Evolutionary conservation across 768 basidiomycete genomes (phyloP).

Genomic region (Gymnopilus dilepis): DNA sequence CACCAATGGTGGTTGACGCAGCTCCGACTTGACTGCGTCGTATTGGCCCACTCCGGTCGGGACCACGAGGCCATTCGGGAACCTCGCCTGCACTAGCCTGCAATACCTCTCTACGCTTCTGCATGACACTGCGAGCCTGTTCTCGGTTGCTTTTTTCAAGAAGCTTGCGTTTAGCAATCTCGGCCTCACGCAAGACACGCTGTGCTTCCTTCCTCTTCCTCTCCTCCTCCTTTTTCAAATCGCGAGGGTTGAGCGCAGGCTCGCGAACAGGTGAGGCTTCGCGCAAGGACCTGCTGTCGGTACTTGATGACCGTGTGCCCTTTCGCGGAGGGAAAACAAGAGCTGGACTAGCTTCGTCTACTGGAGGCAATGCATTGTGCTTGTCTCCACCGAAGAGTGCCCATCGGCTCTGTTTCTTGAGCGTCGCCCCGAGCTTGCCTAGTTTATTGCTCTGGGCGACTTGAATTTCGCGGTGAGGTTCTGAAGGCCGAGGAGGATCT

Average conservation of each 20-base stretch:
- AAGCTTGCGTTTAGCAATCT: slow-evolving; percentile 81
- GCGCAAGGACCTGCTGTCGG: slow-evolving; percentile 69
- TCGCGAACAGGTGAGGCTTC: slow-evolving; percentile 55
- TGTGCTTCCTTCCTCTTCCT: slow-evolving; percentile 79
- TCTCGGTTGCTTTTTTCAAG: slow-evolving; percentile 79
- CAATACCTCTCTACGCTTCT: slow-evolving; percentile 82
- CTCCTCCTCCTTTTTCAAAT: slow-evolving; percentile 62
- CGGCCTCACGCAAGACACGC: slow-evolving; percentile 77
- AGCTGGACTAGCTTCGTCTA: slow-evolving; percentile 69
- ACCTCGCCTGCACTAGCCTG: slow-evolving; percentile 59
- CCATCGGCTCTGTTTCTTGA: slow-evolving; percentile 77
- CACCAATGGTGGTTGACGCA: slow-evolving; percentile 57
- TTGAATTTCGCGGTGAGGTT: slow-evolving; percentile 43
- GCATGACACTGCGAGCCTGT: slow-evolving; percentile 91
- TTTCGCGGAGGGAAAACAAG: slow-evolving; percentile 73
- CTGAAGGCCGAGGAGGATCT: slow-evolving; percentile 53
- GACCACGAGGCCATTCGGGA: slow-evolving; percentile 66
- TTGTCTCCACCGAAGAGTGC: slow-evolving; percentile 79
- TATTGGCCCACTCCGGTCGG: slow-evolving; percentile 65
- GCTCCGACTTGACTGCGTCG: slow-evolving; percentile 57
- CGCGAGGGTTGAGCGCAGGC: slow-evolving; percentile 46
- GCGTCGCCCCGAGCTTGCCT: slow-evolving; percentile 62
- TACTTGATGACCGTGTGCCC: slow-evolving; percentile 78
- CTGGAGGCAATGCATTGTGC: slow-evolving; percentile 65
- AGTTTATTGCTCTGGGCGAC: slow-evolving; percentile 55